Evolutionary conservation across 1,139 yeast species (phyloP), one percentile per base, ranked within the genome.

Genomic region (Pichia terricola): DNA sequence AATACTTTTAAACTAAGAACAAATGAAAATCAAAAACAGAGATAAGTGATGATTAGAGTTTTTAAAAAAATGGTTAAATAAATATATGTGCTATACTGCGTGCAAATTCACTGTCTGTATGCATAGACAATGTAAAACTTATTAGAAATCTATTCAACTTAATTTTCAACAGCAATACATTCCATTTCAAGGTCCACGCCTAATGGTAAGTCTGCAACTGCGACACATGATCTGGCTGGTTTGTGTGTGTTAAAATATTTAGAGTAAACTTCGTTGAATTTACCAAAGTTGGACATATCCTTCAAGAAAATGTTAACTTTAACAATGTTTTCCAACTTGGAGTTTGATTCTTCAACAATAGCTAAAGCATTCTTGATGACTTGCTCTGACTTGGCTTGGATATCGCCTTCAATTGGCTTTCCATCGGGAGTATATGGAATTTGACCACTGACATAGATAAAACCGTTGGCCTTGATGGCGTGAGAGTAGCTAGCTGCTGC

Each of bases 181-280:
- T 88, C 96, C 67, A 75, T 67, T 64, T 79, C 79, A 55, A 82
- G 74, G 47, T 76, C 83, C 49, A 79, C 86, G 47, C 87, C 86
- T 63, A 88, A 76, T 50, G 97, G 97, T 60, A 88, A 77, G 51
- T 77, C 78, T 63, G 78, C 80, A 52, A 87, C 96, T 39, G 95
- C 95, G 54, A 88, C 94, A 72, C 95, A 87, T 2, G 95, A 84
- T 73, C 97, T 84, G 35, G 96, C 96, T 45, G 97, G 96, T 67
- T 83, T 84, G 71, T 85, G 94, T 46, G 70, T 73, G 62, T 64
- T 71, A 70, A 89, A 88, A 67, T 83, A 84, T 65, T 83, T 81
- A 51, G 76, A 79, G 67, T 88, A 89, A 44, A 85, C 91, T 53
- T 73, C 74, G 68, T 89, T 89, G 71, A 89, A 85, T 53, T 77